Evolutionary conservation across 495 filamentous ascomycete genomes (phyloP).

Genomic region (Trichocladium uniseriatum): DNA sequence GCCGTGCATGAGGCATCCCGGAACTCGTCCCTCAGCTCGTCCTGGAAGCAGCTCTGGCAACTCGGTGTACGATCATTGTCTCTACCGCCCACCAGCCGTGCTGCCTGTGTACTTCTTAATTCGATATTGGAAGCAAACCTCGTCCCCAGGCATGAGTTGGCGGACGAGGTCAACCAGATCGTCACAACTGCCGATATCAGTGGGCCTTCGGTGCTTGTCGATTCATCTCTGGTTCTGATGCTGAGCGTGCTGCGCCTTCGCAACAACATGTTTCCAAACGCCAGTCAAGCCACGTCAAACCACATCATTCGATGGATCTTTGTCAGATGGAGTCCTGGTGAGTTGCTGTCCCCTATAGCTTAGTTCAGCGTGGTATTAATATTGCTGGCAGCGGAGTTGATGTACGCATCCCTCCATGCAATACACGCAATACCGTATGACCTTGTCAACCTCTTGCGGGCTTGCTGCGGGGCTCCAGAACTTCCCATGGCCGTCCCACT

Average conservation of each 20-base stretch:
- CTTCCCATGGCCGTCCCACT: conserved; percentile 18
- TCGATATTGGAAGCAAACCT: conserved; percentile 54
- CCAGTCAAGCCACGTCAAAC: conserved; percentile 53
- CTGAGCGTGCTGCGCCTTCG: conserved; percentile 49
- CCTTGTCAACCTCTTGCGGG: conserved; percentile 36
- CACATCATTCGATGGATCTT: conserved; percentile 71
- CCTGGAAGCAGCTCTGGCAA: conserved; percentile 71
- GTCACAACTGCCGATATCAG: conserved; percentile 66
- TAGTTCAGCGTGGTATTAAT: neutral
- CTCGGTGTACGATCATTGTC: conserved; percentile 60
- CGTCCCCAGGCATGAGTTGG: conserved; percentile 52
- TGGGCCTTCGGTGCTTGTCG: conserved; percentile 69
- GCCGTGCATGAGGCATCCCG: conserved; percentile 9
- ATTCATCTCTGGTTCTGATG: conserved; percentile 71
- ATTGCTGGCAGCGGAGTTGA: conserved; percentile 24
- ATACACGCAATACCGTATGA: conserved; percentile 34
- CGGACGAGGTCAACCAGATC: conserved; percentile 57
- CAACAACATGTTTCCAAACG: conserved; percentile 53
- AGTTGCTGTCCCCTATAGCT: neutral
- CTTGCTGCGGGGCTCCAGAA: conserved; percentile 31
- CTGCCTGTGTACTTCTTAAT: conserved; percentile 69
- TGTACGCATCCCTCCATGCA: conserved; percentile 34
- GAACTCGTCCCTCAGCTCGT: conserved; percentile 19
- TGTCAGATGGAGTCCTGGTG: conserved; percentile 69
- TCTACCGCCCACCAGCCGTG: conserved; percentile 60